A percentile compares a stretch with the other conserved stretches of the same genome.
phyloP scores from a whole-genome alignment of 2,329 filamentous ascomycete species.

The Ceratocystis papillata region DNA sequence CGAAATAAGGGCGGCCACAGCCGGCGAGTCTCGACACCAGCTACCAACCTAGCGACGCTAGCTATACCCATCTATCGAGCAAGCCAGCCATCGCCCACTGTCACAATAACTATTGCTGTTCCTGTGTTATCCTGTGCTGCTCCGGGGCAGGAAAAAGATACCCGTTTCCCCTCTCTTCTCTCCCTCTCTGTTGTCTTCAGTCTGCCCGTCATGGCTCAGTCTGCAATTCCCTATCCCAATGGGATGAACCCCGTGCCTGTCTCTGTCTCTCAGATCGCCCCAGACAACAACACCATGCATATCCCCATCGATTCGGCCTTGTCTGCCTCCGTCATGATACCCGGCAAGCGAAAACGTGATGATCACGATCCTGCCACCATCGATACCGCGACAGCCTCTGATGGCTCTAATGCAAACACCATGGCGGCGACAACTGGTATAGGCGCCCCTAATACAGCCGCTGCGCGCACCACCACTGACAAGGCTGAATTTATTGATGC shows the following conservation, averaged over 20 bases:
- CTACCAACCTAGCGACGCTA: too few relatives aligned
- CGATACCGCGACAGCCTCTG: not conserved
- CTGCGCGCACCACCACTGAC: slow-evolving; percentile 18
- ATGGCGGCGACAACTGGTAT: slow-evolving; percentile 28
- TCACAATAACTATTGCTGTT: too few relatives aligned
- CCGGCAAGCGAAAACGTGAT: slow-evolving; percentile 51
- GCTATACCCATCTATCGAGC: too few relatives aligned
- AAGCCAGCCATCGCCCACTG: too few relatives aligned
- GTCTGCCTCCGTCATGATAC: slow-evolving; percentile 27
- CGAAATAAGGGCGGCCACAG: too few relatives aligned
- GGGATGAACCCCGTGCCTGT: slow-evolving; percentile 29
- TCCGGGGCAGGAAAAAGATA: too few relatives aligned
- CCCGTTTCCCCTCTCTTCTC: not conserved
- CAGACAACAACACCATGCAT: slow-evolving; percentile 3
- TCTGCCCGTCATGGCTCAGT: slow-evolving; percentile 34
- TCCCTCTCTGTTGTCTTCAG: not conserved
- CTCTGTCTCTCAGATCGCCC: slow-evolving; percentile 17
- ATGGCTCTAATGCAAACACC: slow-evolving; percentile 31
- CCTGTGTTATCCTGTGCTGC: too few relatives aligned
- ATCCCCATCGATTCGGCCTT: slow-evolving; percentile 23
- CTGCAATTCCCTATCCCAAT: slow-evolving; percentile 34
- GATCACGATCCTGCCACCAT: slow-evolving; percentile 27
- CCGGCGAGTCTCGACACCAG: too few relatives aligned
- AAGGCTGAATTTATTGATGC: slow-evolving; percentile 34
- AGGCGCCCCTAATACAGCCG: slow-evolving; percentile 11